A percentile compares a stretch with the other conserved stretches of the same genome.
Evolutionary conservation across 768 basidiomycete genomes (phyloP).

Genomic region (Hypholoma sublateritium): DNA sequence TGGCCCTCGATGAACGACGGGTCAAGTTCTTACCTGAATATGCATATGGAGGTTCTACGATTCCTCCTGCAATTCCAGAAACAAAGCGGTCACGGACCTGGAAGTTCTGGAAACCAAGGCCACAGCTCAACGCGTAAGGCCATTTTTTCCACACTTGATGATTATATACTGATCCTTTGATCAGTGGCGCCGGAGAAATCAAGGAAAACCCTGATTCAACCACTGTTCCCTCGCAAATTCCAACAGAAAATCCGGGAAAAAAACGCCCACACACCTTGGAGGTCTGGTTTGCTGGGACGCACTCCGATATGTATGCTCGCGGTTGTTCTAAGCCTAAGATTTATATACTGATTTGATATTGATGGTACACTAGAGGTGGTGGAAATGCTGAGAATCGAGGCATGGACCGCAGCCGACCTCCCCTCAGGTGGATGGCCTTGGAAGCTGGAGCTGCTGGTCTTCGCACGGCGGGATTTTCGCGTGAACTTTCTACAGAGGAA

Average conservation of each 20-base stretch:
- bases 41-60: slow-evolving; percentile 19
- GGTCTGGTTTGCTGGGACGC: neutral
- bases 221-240: too few species aligned
- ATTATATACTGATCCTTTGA: too few species aligned
- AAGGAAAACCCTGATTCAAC: too few species aligned
- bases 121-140: too few species aligned
- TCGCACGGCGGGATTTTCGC: neutral
- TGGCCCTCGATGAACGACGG: slow-evolving; percentile 46
- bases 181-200: too few species aligned
- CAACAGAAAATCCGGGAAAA: too few species aligned
- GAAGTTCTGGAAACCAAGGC: too few species aligned
- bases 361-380: slow-evolving; percentile 14
- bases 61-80: neutral
- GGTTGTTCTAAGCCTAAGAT: too few species aligned
- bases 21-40: slow-evolving; percentile 50
- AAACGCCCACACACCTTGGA: neutral
- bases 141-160: too few species aligned
- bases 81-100: too few species aligned
- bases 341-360: too few species aligned
- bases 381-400: slow-evolving; percentile 14
- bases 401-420: slow-evolving; percentile 13
- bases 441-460: slow-evolving; percentile 16
- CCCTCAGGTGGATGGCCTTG: slow-evolving; percentile 20
- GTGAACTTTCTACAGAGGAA: slow-evolving; percentile 1
- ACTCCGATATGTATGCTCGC: neutral